Evolutionary conservation across 352 stramenopile species (phyloP), one percentile per base, ranked within the genome.

Genomic region (Phytophthora nicotianae): DNA sequence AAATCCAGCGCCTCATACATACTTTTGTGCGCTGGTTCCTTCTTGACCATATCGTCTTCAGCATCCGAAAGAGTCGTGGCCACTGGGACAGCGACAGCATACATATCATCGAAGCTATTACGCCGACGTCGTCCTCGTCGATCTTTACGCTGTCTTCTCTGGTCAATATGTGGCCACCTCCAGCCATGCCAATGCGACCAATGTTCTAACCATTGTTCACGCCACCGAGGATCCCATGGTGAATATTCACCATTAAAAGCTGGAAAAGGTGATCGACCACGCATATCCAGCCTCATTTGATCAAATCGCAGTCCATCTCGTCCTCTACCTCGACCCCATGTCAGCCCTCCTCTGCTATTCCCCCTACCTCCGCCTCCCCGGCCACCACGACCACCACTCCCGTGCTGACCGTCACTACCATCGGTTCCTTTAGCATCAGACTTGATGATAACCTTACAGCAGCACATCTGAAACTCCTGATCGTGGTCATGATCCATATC

Each of bases 61-160:
- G 23, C 4, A 42, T 62, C 43, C 1, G 21, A 38, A 19, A 55
- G 13, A 26, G 45, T 57, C 7, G 51, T 40, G 51, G 60, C 58
- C 38, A 72, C 51, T 47, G 68, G 68, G 6, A 75, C 58, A 9
- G 56, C 50, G 5, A 70, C 58, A 45, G 54, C 52, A n/a, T 69
- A 69, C 2, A 79, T 53, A 7, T 74, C 79, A 41, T 84, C 77
- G 23, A 88, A 88, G 49, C 79, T 88, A 27, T 86, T 81, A 17
- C 64, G 72, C 2, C 79, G 74, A 37, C 75, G 75, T 17, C 73
- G 42, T 55, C 50, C 29, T 27, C 50, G 50, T 53, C 61, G 50
- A 14, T 24, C 50, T 51, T 40, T 53, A 45, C 37, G 38, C 29
- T 43, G 29, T 29, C 59, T 64, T 43, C 32, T 49, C 5, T 40